Evolutionary conservation across 2,329 filamentous ascomycete species (phyloP).

Genomic region (Aureobasidium sp.): DNA sequence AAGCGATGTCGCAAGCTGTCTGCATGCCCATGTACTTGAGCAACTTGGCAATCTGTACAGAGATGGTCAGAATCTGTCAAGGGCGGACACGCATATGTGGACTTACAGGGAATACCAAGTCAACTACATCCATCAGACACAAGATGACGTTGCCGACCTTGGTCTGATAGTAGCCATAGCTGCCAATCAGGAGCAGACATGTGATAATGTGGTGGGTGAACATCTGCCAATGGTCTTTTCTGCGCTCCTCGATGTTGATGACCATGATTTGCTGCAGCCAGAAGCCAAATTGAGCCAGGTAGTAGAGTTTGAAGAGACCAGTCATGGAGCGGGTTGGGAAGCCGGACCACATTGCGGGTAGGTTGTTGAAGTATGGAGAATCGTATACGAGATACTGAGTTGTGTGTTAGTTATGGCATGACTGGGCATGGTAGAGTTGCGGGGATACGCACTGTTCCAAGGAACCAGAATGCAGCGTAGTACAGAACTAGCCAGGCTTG

Average conservation of each 20-base stretch:
- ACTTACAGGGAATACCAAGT: constrained; percentile 77
- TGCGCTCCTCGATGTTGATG: constrained; percentile 86
- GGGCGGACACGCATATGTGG: not conserved
- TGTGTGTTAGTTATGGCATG: not conserved
- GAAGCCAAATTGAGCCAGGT: constrained; percentile 83
- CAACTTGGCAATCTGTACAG: constrained; percentile 72
- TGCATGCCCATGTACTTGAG: constrained; percentile 81
- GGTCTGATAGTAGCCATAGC: constrained; percentile 81
- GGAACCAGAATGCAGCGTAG: constrained; percentile 70
- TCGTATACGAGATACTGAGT: constrained; percentile 69
- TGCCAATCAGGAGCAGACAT: constrained; percentile 67
- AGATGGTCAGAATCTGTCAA: constrained; percentile 3
- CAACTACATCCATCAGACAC: constrained; percentile 88
- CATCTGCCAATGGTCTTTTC: constrained; percentile 97
- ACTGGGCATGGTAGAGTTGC: not conserved
- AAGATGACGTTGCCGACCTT: constrained; percentile 84
- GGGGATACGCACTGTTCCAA: constrained; percentile 51
- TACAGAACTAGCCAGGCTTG: constrained; percentile 89
- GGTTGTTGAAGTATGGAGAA: constrained; percentile 71
- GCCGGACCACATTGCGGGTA: constrained; percentile 71
- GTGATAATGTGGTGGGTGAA: constrained; percentile 91
- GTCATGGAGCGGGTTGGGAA: constrained; percentile 75
- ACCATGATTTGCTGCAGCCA: constrained; percentile 93
- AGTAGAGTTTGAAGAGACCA: constrained; percentile 77
- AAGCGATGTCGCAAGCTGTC: constrained; percentile 70